phyloP scores from a whole-genome alignment of 164 flowering plant genomes.

The Nymphaea colorata region DNA sequence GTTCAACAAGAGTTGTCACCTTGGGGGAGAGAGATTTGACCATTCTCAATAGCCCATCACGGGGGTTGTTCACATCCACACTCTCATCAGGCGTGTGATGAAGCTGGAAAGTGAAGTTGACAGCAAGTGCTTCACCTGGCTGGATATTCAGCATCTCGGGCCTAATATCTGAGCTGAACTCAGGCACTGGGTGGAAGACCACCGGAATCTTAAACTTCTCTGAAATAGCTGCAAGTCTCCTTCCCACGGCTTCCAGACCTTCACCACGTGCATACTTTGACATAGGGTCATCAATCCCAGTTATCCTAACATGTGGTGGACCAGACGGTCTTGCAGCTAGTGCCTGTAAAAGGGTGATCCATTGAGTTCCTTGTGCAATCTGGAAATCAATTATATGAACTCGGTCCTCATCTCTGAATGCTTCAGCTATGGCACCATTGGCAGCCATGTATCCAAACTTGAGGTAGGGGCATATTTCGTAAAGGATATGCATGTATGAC shows the following conservation, averaged over 20 bases:
- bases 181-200: slow-evolving; percentile 54
- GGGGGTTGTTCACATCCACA: slow-evolving; percentile 54
- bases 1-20: slow-evolving; percentile 62
- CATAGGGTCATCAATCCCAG: slow-evolving; percentile 73
- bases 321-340: slow-evolving; percentile 74
- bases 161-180: slow-evolving; percentile 35
- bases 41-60: slow-evolving; percentile 64
- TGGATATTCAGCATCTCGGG: slow-evolving; percentile 48
- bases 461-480: slow-evolving; percentile 72
- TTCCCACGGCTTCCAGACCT: slow-evolving; percentile 42
- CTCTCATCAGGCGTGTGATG: slow-evolving; percentile 82
- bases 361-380: slow-evolving; percentile 70
- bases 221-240: slow-evolving; percentile 37
- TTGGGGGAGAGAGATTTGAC: slow-evolving; percentile 56
- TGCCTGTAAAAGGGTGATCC: slow-evolving; percentile 69
- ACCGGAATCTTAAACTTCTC: slow-evolving; percentile 46
- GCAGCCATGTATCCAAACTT: slow-evolving; percentile 90
- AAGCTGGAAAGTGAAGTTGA: slow-evolving; percentile 64
- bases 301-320: slow-evolving; percentile 62
- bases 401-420: slow-evolving; percentile 46
- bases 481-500: slow-evolving; percentile 61
- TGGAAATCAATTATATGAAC: slow-evolving; percentile 77
- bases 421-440: slow-evolving; percentile 83
- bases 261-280: slow-evolving; percentile 59
- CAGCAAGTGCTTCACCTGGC: slow-evolving; percentile 70